phyloP scores from a whole-genome alignment of 176 grass and related monocot species.

The Aechmea fasciata region DNA sequence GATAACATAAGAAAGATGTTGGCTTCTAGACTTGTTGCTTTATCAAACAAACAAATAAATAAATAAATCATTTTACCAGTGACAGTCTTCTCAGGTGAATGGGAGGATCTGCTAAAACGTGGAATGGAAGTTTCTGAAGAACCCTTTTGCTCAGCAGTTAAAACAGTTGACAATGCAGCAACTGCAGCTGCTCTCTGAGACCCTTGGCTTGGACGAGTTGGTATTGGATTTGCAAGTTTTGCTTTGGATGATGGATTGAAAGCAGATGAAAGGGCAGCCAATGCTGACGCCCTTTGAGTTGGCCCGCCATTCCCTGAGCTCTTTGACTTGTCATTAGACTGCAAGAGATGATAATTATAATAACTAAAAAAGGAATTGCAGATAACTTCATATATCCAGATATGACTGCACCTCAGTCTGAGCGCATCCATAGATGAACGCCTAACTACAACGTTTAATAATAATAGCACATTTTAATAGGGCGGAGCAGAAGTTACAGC shows the following conservation, averaged over 20 bases:
- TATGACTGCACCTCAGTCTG: too few relatives aligned
- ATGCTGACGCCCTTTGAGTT: slow-evolving; percentile 82
- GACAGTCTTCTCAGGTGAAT: slow-evolving; percentile 24
- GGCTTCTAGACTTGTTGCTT: too few relatives aligned
- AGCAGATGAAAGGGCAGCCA: slow-evolving; percentile 78
- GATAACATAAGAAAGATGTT: too few relatives aligned
- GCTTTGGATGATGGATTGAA: slow-evolving; percentile 82
- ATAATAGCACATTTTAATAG: too few relatives aligned
- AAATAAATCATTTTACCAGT: slow-evolving; percentile 20
- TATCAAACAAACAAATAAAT: slow-evolving; percentile 2
- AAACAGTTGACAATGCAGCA: slow-evolving; percentile 72
- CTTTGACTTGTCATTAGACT: slow-evolving; percentile 30
- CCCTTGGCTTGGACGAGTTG: slow-evolving; percentile 51
- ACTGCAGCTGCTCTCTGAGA: slow-evolving; percentile 98
- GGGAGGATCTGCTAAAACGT: slow-evolving; percentile 33
- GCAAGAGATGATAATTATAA: neutral
- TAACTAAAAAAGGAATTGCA: neutral
- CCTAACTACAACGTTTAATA: too few relatives aligned
- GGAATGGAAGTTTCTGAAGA: slow-evolving; percentile 48
- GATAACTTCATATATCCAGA: too few relatives aligned
- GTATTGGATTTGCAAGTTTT: slow-evolving; percentile 28
- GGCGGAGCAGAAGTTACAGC: too few relatives aligned
- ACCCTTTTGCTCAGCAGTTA: slow-evolving; percentile 71
- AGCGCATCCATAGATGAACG: too few relatives aligned
- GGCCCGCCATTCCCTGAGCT: slow-evolving; percentile 53